Conservation (phyloP, 257 asterid genomes). For the Nicotiana attenuata region DNA sequence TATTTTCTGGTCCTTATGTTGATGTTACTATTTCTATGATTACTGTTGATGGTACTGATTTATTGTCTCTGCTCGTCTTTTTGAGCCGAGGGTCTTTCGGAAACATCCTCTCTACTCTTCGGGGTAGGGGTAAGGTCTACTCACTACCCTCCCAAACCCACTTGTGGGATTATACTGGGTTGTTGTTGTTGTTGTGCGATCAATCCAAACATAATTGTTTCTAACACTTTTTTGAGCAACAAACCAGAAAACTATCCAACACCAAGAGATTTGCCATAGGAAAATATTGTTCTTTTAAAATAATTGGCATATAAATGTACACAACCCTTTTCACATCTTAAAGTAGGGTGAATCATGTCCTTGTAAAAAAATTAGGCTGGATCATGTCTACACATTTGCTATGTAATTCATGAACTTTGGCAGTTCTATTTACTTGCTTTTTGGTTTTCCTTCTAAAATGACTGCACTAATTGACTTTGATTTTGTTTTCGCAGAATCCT, state of each 20-base stretch:
- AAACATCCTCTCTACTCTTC: too few species aligned
- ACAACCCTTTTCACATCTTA: background rate
- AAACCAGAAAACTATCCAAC: background rate
- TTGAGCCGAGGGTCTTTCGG: too few species aligned
- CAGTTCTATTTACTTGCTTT: background rate
- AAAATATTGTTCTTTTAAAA: background rate
- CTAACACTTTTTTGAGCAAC: background rate
- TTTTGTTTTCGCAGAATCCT: slow-evolving; percentile 49
- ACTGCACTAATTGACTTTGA: background rate
- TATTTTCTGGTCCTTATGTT: too few species aligned
- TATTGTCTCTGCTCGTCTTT: too few species aligned
- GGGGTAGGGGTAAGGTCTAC: too few species aligned
- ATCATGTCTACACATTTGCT: background rate
- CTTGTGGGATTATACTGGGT: too few species aligned
- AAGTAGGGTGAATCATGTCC: background rate
- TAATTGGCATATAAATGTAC: background rate
- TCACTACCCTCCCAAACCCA: too few species aligned
- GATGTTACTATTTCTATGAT: too few species aligned
- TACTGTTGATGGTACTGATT: too few species aligned
- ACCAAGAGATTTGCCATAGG: background rate
- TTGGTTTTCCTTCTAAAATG: background rate
- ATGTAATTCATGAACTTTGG: background rate
- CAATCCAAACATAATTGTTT: background rate
- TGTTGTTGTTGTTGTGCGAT: background rate
- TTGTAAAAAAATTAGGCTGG: background rate